phyloP scores from a whole-genome alignment of 495 filamentous ascomycete genomes.

The Durotheca rogersii region DNA sequence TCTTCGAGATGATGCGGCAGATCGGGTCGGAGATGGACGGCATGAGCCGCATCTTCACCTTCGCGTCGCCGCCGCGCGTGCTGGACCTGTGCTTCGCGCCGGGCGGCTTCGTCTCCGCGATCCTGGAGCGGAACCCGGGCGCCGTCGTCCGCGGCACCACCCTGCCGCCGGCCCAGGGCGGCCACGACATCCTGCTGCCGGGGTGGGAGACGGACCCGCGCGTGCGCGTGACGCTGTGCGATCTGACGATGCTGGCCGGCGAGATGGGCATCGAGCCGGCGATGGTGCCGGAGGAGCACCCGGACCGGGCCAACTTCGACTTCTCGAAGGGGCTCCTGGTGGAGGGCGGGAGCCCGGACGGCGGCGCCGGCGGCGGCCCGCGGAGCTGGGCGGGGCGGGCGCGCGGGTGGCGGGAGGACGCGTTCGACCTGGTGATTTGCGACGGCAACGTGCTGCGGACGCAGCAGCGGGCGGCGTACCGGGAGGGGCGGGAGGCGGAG shows the following conservation, averaged over 20 bases:
- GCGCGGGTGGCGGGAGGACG: too few relatives aligned
- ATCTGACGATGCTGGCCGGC: constrained; percentile 56
- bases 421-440: constrained; percentile 58
- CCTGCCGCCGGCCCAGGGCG: constrained; percentile 42
- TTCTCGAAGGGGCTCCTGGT: constrained; percentile 40
- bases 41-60: constrained; percentile 38
- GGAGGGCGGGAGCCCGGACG: constrained; percentile 4
- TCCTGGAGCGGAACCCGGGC: constrained; percentile 38
- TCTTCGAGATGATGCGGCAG: constrained; percentile 19
- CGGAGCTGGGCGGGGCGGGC: not conserved
- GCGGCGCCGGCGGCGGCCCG: too few relatives aligned
- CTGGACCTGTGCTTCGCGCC: constrained; percentile 63
- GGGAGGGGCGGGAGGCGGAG: constrained; percentile 43
- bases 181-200: constrained; percentile 45
- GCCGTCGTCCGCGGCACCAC: constrained; percentile 46
- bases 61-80: constrained; percentile 37
- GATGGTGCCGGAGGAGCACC: constrained; percentile 44
- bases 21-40: constrained; percentile 19
- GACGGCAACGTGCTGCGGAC: constrained; percentile 53
- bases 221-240: constrained; percentile 22
- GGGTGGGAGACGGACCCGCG: constrained; percentile 29
- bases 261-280: constrained; percentile 47
- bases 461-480: constrained; percentile 45
- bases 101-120: constrained; percentile 49
- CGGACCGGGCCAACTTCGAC: constrained; percentile 34